phyloP scores from a whole-genome alignment of 1,139 yeast species.

The Debaryomyces robertsiae region DNA sequence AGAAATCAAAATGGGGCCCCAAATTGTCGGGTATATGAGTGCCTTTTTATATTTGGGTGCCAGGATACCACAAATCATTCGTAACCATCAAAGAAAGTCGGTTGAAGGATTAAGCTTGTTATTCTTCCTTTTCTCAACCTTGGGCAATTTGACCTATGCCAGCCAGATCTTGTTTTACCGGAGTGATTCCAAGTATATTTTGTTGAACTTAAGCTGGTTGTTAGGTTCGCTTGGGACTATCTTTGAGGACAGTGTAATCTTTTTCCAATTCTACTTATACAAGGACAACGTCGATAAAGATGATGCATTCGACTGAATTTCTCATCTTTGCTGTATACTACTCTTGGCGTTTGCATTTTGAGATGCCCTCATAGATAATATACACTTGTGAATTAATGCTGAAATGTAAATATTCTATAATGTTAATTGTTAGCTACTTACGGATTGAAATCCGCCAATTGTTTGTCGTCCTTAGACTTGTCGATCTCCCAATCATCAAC shows the following conservation, averaged over 20 bases:
- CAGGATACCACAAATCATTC: constrained; percentile 76
- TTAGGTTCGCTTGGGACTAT: constrained; percentile 76
- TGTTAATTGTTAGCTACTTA: constrained; percentile 13
- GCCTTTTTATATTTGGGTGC: constrained; percentile 75
- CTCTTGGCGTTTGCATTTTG: not conserved
- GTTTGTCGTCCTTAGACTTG: constrained; percentile 26
- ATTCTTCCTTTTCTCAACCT: constrained; percentile 71
- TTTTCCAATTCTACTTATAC: constrained; percentile 66
- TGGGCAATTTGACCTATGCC: constrained; percentile 79
- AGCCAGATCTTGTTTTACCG: constrained; percentile 71
- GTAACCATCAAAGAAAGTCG: constrained; percentile 67
- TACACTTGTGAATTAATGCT: constrained; percentile 8
- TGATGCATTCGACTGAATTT: constrained; percentile 10
- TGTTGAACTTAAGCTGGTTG: constrained; percentile 71
- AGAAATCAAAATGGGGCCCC: constrained; percentile 57
- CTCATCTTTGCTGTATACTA: not conserved
- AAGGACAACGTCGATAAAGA: constrained; percentile 29
- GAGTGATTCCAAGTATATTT: constrained; percentile 58
- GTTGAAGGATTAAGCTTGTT: constrained; percentile 75
- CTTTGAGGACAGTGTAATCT: constrained; percentile 63
- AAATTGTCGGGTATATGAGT: constrained; percentile 69
- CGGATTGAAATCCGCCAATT: constrained; percentile 49
- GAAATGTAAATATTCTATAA: constrained; percentile 8
- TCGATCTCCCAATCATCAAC: constrained; percentile 50
- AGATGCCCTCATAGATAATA: constrained; percentile 1